Evolutionary conservation across 805 yeast genomes (phyloP).

Genomic region (Monosporozyma aquatica): DNA sequence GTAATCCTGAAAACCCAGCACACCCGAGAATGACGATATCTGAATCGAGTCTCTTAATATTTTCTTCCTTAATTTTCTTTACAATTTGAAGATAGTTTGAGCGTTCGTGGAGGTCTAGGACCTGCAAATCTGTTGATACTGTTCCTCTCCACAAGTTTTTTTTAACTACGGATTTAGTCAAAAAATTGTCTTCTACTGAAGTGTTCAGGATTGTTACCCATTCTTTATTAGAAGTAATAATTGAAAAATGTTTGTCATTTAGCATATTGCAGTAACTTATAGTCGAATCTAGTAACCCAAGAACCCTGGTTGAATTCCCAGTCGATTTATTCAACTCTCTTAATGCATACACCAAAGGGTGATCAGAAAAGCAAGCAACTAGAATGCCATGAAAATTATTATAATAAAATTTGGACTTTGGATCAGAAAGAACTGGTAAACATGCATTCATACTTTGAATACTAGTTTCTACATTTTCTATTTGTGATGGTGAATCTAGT

Average conservation of each 20-base stretch:
- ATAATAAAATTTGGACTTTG: slow-evolving; percentile 9
- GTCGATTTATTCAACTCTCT: neutral
- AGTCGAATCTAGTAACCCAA: slow-evolving; percentile 16
- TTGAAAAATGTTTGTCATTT: slow-evolving; percentile 13
- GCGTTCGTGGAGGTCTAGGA: slow-evolving; percentile 14
- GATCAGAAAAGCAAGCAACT: slow-evolving; percentile 23
- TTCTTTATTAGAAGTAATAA: slow-evolving; percentile 21
- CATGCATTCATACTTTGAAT: slow-evolving; percentile 15
- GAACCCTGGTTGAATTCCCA: slow-evolving; percentile 1
- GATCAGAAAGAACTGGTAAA: slow-evolving; percentile 12
- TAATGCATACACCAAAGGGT: slow-evolving; percentile 16
- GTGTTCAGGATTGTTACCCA: slow-evolving; percentile 18
- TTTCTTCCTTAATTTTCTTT: slow-evolving; percentile 11
- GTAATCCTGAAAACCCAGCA: slow-evolving; percentile 23
- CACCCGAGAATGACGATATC: slow-evolving; percentile 19
- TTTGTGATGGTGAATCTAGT: slow-evolving; percentile 16
- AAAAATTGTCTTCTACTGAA: slow-evolving; percentile 9
- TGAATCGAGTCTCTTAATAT: slow-evolving; percentile 12
- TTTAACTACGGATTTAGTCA: slow-evolving; percentile 5
- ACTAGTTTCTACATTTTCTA: slow-evolving; percentile 15
- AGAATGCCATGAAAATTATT: slow-evolving; percentile 17
- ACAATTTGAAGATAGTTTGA: slow-evolving; percentile 12
- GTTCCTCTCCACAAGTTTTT: slow-evolving; percentile 17
- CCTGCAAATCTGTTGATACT: slow-evolving; percentile 17
- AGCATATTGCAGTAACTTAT: slow-evolving; percentile 12